Evolutionary conservation across 306 rosid genomes (phyloP).

Genomic region (Cicer judaicum): DNA sequence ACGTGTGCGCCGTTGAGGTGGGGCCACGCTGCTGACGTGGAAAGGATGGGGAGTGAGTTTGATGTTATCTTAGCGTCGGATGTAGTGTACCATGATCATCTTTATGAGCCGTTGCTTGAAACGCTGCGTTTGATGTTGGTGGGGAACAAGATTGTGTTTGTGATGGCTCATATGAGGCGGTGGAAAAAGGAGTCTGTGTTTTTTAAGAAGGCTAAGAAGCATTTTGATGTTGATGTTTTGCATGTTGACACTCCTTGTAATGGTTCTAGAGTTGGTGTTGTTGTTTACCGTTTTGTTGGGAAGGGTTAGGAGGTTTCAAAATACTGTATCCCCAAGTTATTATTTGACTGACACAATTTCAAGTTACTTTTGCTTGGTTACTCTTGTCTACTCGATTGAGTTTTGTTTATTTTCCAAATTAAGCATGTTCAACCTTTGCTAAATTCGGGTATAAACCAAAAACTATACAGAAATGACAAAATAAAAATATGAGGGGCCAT

Average conservation of each 20-base stretch:
- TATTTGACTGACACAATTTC: background rate
- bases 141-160: conserved; percentile 55
- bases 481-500: background rate
- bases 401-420: background rate
- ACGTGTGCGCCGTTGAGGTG: conserved; percentile 67
- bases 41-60: conserved; percentile 59
- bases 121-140: conserved; percentile 61
- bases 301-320: conserved; percentile 34
- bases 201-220: conserved; percentile 82
- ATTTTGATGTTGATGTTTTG: conserved; percentile 63
- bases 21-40: conserved; percentile 75
- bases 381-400: background rate
- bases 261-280: conserved; percentile 75
- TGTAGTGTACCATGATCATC: conserved; percentile 87
- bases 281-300: conserved; percentile 64
- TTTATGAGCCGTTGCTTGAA: conserved; percentile 76
- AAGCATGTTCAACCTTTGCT: background rate
- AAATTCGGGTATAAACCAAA: background rate
- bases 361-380: background rate
- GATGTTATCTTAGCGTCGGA: conserved; percentile 82
- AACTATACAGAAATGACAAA: conserved; percentile 6
- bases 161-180: conserved; percentile 89
- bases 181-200: conserved; percentile 88
- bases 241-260: conserved; percentile 59
- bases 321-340: background rate